Percentiles rank a stretch among this genome's conserved stretches.
Evolutionary conservation across 1,139 yeast species (phyloP).

Genomic region (Yamadazyma atmosphaerica): DNA sequence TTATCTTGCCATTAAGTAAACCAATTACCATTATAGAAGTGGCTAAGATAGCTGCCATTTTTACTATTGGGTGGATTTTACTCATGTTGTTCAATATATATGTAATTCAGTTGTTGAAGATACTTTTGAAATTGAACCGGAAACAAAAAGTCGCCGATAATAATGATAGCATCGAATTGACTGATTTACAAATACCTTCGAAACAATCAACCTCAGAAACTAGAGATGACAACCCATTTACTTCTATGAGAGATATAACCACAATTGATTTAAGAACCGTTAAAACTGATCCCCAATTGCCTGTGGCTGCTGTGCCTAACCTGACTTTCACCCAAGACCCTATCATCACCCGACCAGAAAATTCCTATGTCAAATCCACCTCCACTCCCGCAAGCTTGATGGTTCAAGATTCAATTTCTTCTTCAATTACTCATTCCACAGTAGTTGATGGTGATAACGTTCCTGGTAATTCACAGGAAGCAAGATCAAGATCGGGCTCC

Average conservation of each 20-base stretch:
- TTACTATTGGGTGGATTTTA: conserved; percentile 59
- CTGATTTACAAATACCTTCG: conserved; percentile 2
- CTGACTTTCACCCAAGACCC: not conserved
- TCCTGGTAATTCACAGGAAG: not conserved
- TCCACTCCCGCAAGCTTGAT: conserved; percentile 5
- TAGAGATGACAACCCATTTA: conserved; percentile 14
- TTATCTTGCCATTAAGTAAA: conserved; percentile 65
- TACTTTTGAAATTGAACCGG: conserved; percentile 18
- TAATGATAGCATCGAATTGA: conserved; percentile 6
- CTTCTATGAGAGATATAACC: conserved; percentile 39
- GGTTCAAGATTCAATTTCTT: not conserved
- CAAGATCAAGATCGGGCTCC: not conserved
- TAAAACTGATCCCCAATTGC: conserved; percentile 15
- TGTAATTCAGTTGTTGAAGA: conserved; percentile 32
- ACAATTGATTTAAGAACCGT: conserved; percentile 20
- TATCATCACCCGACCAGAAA: conserved; percentile 2
- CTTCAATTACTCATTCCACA: not conserved
- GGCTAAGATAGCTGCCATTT: conserved; percentile 71
- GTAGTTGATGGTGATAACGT: not conserved
- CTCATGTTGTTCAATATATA: conserved; percentile 49
- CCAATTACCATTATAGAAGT: conserved; percentile 68
- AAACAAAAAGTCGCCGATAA: conserved; percentile 9
- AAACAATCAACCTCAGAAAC: conserved; percentile 18
- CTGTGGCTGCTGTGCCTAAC: not conserved
- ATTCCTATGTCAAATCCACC: conserved; percentile 5